A percentile compares a stretch with the other conserved stretches of the same genome.
phyloP scores from a whole-genome alignment of 768 basidiomycete species.

The Phlegmacium glaucopus region DNA sequence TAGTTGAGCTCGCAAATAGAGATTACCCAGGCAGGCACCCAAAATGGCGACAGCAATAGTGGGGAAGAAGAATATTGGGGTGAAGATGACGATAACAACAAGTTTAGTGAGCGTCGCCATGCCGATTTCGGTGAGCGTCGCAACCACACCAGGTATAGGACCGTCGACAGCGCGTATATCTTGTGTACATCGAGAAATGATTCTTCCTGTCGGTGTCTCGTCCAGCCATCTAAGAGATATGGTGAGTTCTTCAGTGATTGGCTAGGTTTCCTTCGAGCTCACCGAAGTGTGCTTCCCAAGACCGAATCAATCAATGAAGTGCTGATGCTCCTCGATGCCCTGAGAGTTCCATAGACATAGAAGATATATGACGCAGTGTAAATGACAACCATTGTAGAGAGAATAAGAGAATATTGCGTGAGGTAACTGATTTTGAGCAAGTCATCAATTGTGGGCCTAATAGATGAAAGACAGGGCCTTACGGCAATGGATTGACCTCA shows the following conservation, averaged over 20 bases:
- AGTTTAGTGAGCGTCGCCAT: no score
- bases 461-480: constrained; percentile 21
- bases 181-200: no score
- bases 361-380: constrained; percentile 32
- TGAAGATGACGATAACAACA: no score
- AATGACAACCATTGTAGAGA: no score
- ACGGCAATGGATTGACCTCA: constrained; percentile 33
- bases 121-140: no score
- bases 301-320: constrained; percentile 9
- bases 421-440: constrained; percentile 3
- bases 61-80: no score
- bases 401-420: not conserved
- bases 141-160: no score
- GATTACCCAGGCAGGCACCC: constrained; percentile 38
- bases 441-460: not conserved
- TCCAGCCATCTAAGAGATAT: constrained; percentile 32
- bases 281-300: constrained; percentile 14
- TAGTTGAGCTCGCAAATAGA: constrained; percentile 41
- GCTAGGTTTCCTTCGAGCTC: not conserved
- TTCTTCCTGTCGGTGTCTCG: constrained; percentile 13
- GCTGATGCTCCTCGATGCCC: constrained; percentile 13
- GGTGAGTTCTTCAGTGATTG: not conserved
- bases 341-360: constrained; percentile 37
- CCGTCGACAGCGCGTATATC: no score
- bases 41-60: constrained; percentile 36